These are phyloP conservation scores for Crepidotus variabilis DNA, from an alignment of 768 basidiomycete species.

Conservation along the genomic window DNA sequence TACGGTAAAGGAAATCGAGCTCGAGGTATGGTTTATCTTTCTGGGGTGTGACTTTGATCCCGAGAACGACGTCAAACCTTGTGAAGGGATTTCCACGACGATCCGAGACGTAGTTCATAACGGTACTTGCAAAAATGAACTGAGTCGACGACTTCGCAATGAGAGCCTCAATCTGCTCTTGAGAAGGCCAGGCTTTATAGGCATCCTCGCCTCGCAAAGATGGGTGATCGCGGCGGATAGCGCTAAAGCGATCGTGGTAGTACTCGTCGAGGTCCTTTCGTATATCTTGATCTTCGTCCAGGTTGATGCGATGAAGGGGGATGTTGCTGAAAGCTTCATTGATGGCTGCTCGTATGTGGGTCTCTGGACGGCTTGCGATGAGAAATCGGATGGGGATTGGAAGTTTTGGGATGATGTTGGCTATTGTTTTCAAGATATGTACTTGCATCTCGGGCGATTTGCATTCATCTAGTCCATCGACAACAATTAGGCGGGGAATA, in stretches of 20 bases:
- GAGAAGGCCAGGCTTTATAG: conserved; percentile 5
- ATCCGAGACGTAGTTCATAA: conserved; percentile 10
- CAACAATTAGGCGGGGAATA: neutral
- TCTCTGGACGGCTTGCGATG: conserved; percentile 15
- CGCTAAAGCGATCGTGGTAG: neutral
- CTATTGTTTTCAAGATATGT: conserved; percentile 3
- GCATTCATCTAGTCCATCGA: conserved; percentile 18
- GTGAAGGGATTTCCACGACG: neutral
- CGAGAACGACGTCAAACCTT: conserved; percentile 1
- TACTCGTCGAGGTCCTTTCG: neutral
- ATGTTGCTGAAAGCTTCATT: neutral
- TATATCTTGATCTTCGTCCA: conserved; percentile 3
- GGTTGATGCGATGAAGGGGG: neutral
- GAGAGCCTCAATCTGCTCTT: neutral
- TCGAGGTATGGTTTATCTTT: conserved; percentile 10
- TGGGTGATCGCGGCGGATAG: neutral
- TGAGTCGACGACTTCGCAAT: conserved; percentile 7
- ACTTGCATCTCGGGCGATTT: conserved; percentile 3
- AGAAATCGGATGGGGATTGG: conserved; percentile 10
- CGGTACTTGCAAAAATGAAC: conserved; percentile 11
- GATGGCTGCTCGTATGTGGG: conserved; percentile 11
- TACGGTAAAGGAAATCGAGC: conserved; percentile 11
- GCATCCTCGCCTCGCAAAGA: neutral
- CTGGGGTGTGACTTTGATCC: neutral
- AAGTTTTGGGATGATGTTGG: neutral